A percentile compares a stretch with the other conserved stretches of the same genome.
Evolutionary conservation across 345 rosid genomes (phyloP).

Genomic region (Streptanthus diversifolius): DNA sequence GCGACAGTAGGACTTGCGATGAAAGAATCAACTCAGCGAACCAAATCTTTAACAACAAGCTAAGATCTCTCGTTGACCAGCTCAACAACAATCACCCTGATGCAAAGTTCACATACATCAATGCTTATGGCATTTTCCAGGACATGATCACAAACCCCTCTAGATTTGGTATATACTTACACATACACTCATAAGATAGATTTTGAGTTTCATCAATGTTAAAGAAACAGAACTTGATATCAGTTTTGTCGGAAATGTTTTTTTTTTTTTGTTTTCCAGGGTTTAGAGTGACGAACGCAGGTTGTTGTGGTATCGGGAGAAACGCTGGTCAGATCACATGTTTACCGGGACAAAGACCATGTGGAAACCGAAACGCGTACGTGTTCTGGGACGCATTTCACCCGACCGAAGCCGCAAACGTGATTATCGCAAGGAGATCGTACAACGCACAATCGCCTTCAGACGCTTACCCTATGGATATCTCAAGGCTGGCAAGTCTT

Average conservation of each 20-base stretch:
- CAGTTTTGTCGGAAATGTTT: neutral
- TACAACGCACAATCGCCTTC: slow-evolving; percentile 48
- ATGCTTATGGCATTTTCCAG: slow-evolving; percentile 68
- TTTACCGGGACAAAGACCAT: slow-evolving; percentile 56
- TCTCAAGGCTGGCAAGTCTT: slow-evolving; percentile 49
- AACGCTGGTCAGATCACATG: slow-evolving; percentile 83
- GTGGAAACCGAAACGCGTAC: slow-evolving; percentile 49
- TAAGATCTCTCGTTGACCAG: slow-evolving; percentile 46
- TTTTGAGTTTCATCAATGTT: neutral
- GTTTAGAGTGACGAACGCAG: slow-evolving; percentile 50
- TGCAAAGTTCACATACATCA: slow-evolving; percentile 45
- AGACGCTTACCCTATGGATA: slow-evolving; percentile 59
- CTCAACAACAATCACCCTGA: slow-evolving; percentile 46
- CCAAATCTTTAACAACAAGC: slow-evolving; percentile 49
- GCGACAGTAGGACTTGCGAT: slow-evolving; percentile 38
- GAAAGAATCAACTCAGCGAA: slow-evolving; percentile 45
- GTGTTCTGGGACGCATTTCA: slow-evolving; percentile 79
- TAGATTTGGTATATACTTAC: slow-evolving; percentile 23
- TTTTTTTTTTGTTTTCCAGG: slow-evolving; percentile 35
- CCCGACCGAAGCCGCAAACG: slow-evolving; percentile 59
- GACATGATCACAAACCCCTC: slow-evolving; percentile 41
- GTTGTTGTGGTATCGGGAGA: slow-evolving; percentile 77
- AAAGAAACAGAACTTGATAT: neutral
- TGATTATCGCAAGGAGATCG: slow-evolving; percentile 49
- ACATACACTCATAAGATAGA: neutral